Evolutionary conservation across 129 eudicot genomes (phyloP).

Genomic region (Apium graveolens): DNA sequence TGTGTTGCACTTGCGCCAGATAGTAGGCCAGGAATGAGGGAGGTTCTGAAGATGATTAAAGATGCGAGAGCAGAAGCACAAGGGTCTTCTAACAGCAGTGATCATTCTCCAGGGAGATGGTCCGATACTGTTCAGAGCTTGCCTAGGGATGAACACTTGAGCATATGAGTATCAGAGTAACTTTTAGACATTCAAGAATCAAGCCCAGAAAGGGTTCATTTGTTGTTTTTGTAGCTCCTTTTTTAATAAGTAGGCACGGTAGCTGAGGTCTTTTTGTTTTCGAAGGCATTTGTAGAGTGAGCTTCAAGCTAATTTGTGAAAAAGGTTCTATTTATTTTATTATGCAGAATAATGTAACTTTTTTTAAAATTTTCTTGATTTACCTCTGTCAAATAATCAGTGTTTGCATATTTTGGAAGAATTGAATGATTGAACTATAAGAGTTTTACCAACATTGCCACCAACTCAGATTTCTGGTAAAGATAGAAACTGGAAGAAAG

Average conservation of each 20-base stretch:
- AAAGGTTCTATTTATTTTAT: neutral
- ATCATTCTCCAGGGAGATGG: slow-evolving; percentile 98
- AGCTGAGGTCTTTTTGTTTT: neutral
- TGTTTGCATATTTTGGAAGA: neutral
- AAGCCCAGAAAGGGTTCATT: neutral
- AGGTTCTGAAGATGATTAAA: slow-evolving; percentile 78
- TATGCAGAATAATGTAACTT: neutral
- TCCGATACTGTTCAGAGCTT: slow-evolving; percentile 95
- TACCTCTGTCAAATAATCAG: neutral
- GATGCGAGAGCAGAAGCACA: slow-evolving; percentile 85
- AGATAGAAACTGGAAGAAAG: too few species aligned
- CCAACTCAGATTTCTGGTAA: too few species aligned
- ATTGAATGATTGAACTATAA: too few species aligned
- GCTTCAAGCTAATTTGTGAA: slow-evolving; percentile 5
- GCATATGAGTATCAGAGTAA: slow-evolving; percentile 45
- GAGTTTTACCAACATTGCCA: too few species aligned
- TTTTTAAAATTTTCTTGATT: neutral
- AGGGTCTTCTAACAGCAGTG: slow-evolving; percentile 88
- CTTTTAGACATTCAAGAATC: neutral
- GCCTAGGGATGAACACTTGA: slow-evolving; percentile 85
- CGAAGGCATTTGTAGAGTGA: neutral
- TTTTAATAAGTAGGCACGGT: neutral
- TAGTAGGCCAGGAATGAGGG: slow-evolving; percentile 68
- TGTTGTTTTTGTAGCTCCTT: neutral
- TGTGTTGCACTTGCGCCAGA: slow-evolving; percentile 59